Base-by-base conservation (phyloP, 2,329 filamentous ascomycete species). In the Diaporthe citriasiana region DNA sequence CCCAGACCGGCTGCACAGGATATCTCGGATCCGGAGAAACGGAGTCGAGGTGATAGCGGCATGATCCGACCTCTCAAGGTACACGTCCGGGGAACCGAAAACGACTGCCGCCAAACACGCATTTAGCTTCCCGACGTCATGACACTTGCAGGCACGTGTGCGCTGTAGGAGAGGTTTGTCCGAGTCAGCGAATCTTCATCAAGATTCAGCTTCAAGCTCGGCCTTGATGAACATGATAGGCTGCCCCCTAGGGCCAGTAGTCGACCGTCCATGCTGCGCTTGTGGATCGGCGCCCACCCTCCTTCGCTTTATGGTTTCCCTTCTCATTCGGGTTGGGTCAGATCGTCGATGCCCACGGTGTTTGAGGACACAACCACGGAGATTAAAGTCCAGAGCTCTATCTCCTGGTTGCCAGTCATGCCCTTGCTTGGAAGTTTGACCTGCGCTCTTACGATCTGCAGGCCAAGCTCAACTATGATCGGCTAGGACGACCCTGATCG, bases 381-480 rank as follows among this genome's bases (percentile, higher is more conserved):
- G 33, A 42, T 27, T 47, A 40, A 60, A 12, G n/a, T 25, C 35
- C 57, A 63, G 38, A 22, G 19, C 42, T 33, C 56, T 53, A 33
- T 30, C 42, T 25, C 10, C 38, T 42, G 56, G 15, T 38, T 47
- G 71, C 50, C 68, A 50, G 65, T 75, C 71, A 73, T 70, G 56
- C 57, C 30, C 45, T 40, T 33, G 27, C 35, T 12, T 25, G 13
- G 42, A 35, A 60, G 27, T 4, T 65, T 53, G 55, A 47, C 38
- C 56, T 45, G 40, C 63, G 71, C 56, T 63, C 47, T 50, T 38
- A 33, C 63, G 73, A 74, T 73, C 73, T 74, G 68, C 73, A 73
- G 65, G 65, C 73, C 70, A 72, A 72, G 70, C 55, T 38, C 42
- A 42, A 51, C 63, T 25, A 19, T 17, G 63, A 69, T 73, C 51